phyloP scores from a whole-genome alignment of 129 eudicot species.

The Escallonia rubra region DNA sequence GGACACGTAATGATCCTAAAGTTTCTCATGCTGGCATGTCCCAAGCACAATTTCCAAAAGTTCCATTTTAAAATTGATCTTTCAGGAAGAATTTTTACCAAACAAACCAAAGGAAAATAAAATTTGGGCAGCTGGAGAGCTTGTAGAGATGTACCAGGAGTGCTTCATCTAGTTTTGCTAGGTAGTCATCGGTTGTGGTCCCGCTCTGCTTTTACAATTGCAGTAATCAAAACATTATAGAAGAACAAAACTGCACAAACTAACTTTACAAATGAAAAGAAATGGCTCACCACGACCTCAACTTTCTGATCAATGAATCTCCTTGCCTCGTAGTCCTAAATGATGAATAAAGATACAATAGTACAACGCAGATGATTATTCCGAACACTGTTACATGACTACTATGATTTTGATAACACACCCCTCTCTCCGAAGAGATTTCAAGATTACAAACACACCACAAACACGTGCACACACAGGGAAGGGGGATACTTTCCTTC shows the following conservation, averaged over 20 bases:
- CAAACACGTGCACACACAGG: neutral
- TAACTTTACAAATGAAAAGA: neutral
- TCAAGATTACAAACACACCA: neutral
- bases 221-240: neutral
- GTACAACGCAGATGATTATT: neutral
- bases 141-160: constrained; percentile 41
- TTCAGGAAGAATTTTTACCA: no score
- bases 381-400: neutral
- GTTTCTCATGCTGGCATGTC: no score
- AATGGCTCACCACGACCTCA: constrained; percentile 66
- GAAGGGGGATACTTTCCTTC: neutral
- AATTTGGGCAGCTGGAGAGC: neutral
- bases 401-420: neutral
- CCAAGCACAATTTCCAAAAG: no score
- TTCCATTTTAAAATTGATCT: no score
- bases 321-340: constrained; percentile 77
- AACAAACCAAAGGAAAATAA: neutral
- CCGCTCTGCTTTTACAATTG: constrained; percentile 52
- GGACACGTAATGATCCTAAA: no score
- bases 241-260: neutral
- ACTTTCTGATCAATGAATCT: constrained; percentile 73
- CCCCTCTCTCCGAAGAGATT: neutral
- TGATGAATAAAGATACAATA: constrained; percentile 1
- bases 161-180: constrained; percentile 63
- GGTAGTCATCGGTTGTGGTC: constrained; percentile 66